A percentile compares a stretch with the other conserved stretches of the same genome.
phyloP scores from a whole-genome alignment of 345 rosid genomes.

The Zanthoxylum bungeanum region DNA sequence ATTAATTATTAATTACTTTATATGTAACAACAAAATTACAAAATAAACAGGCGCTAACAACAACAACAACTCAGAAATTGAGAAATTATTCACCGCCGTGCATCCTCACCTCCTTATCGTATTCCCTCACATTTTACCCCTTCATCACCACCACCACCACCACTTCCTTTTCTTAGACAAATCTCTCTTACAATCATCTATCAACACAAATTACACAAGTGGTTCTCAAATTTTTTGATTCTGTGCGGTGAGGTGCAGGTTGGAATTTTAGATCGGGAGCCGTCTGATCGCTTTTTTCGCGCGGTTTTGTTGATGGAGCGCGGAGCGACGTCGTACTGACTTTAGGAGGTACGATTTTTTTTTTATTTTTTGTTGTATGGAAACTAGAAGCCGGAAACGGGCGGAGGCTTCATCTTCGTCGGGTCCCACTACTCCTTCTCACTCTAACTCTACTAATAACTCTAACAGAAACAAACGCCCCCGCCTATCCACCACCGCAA shows the following conservation, averaged over 20 bases:
- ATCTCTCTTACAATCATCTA: background rate
- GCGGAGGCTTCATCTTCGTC: constrained; percentile 99
- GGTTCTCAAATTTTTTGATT: background rate
- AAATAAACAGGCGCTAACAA: too few species aligned
- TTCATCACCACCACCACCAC: background rate
- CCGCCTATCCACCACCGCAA: constrained; percentile 12
- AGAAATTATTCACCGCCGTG: constrained; percentile 10
- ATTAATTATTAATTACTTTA: too few species aligned
- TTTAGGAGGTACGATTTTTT: constrained; percentile 40
- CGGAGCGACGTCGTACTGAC: constrained; percentile 20
- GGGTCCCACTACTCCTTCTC: constrained; percentile 70
- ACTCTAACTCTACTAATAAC: constrained; percentile 79
- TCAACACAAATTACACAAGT: background rate
- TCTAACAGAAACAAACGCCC: constrained; percentile 23
- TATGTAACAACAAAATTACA: too few species aligned
- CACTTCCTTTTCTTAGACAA: background rate
- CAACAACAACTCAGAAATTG: too few species aligned
- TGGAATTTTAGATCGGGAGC: constrained; percentile 45
- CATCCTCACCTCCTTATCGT: background rate
- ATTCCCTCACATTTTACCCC: background rate
- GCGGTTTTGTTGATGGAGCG: constrained; percentile 13
- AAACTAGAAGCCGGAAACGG: constrained; percentile 99
- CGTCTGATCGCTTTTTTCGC: constrained; percentile 44
- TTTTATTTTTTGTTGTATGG: constrained; percentile 99
- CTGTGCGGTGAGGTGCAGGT: constrained; percentile 40